Base-by-base conservation (phyloP, 768 basidiomycete species). In the Lactarius akahatsu region DNA sequence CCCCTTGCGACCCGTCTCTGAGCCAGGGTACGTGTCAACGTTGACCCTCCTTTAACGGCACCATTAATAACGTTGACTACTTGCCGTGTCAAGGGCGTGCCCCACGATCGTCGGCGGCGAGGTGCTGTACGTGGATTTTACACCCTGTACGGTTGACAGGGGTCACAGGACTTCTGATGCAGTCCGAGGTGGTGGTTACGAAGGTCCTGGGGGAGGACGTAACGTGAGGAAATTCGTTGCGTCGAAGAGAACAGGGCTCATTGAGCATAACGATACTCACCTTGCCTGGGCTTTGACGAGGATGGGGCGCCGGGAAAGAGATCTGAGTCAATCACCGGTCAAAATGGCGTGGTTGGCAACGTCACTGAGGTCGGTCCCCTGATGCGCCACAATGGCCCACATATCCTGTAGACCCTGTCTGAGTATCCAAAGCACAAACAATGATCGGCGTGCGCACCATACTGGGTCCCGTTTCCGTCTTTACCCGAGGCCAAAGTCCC, bases 221-320 rank as follows among this genome's bases (percentile, higher is more conserved):
- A 41, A 41, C 41, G 41, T 7, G 41, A 41, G 16, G 16, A 41
- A 41, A 41, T 41, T 41, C 15, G 7, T n/a, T 13, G 50, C 9
- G 50, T 7, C 41, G 5, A 41, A 26, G 23, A 13, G 4, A 16
- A 52, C 23, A n/a, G 40, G 40, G 40, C 5, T 15, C 13, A 47
- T 34, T 26, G 47, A 41, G 38, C 13, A 15, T 5, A 1, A 30
- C 28, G 8, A 8, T 16, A 11, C 62, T 2, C 47, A 58, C 60
- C 74, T 45, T 2, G 81, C 78, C 36, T 87, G 86, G 56, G 79
- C 78, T 36, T 79, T 64, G n/a, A 84, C 79, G 63, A 72, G 11
- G 72, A 74, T 32, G 78, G 69, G 18, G 85, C 73, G 1, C 84
- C 86, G 4, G 86, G 87, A 76, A 87, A 87, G 8, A 87, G 78